Percentiles rank a stretch among this genome's conserved stretches.
Evolutionary conservation across 1,284 basidiomycete genomes (phyloP).

Genomic region (Puccinia novopanici): DNA sequence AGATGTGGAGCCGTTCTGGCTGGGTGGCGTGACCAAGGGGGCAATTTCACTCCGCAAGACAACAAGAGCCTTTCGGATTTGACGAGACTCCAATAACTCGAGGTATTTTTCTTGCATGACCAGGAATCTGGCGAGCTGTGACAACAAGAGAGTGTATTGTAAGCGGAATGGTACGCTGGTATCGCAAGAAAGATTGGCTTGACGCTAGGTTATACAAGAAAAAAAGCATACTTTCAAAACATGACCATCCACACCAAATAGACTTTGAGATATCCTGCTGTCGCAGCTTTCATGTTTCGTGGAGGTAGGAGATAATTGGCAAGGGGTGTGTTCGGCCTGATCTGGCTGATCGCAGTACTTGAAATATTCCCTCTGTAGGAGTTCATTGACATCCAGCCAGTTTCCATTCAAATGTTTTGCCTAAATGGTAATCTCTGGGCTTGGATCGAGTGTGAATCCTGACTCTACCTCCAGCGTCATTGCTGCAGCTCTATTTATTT

Average conservation of each 20-base stretch:
- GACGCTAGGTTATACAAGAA: conserved; percentile 5
- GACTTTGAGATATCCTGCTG: conserved; percentile 68
- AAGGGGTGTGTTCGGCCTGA: not conserved
- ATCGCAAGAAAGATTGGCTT: conserved; percentile 6
- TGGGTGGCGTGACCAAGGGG: conserved; percentile 60
- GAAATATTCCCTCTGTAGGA: conserved; percentile 64
- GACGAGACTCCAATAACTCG: conserved; percentile 81
- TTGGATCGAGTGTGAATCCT: conserved; percentile 80
- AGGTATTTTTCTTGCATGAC: conserved; percentile 94
- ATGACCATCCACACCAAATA: conserved; percentile 67
- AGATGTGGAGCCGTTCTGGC: conserved; percentile 66
- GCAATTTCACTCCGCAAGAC: conserved; percentile 85
- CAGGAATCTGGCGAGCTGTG: conserved; percentile 79
- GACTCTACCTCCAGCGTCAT: conserved; percentile 86
- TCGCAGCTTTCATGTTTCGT: conserved; percentile 52
- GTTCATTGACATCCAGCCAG: conserved; percentile 78
- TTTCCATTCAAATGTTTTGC: conserved; percentile 76
- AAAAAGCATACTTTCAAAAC: conserved; percentile 54
- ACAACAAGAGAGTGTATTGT: conserved; percentile 50
- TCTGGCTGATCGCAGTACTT: conserved; percentile 24
- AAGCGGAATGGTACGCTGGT: conserved; percentile 26
- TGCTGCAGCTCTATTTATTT: conserved; percentile 74
- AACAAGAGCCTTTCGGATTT: conserved; percentile 77
- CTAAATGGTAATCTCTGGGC: conserved; percentile 74
- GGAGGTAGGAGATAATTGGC: not conserved